These are phyloP conservation scores for Xerocomus amazonicus DNA, from an alignment of 1,284 basidiomycete species.

Conservation along the genomic window DNA sequence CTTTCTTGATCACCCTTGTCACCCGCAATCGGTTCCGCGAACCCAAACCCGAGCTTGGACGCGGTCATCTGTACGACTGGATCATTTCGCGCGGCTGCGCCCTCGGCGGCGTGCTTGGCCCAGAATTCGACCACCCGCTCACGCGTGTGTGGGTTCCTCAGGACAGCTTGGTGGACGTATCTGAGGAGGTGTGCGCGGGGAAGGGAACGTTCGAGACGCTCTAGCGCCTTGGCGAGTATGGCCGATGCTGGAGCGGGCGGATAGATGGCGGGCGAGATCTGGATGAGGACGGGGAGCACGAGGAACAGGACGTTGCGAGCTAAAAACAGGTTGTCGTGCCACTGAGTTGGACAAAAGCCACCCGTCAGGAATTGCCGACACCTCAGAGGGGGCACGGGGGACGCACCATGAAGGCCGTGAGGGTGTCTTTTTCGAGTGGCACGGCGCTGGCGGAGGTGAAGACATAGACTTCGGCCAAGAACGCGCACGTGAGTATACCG, in stretches of 20 bases:
- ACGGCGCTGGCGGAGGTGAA: slow-evolving; percentile 47
- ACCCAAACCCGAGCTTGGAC: slow-evolving; percentile 45
- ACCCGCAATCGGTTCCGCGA: slow-evolving; percentile 31
- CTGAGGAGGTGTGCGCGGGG: slow-evolving; percentile 50
- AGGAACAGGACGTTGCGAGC: slow-evolving; percentile 58
- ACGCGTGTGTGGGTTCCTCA: slow-evolving; percentile 50
- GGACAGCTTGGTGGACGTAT: slow-evolving; percentile 50
- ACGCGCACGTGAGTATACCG: slow-evolving; percentile 45
- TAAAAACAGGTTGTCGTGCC: slow-evolving; percentile 58
- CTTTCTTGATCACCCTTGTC: slow-evolving; percentile 28
- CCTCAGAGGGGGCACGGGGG: slow-evolving; percentile 37
- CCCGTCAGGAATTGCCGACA: slow-evolving; percentile 3
- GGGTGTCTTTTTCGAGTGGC: slow-evolving; percentile 38
- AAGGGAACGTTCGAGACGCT: slow-evolving; percentile 40
- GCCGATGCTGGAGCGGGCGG: slow-evolving; percentile 18
- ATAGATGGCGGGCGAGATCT: slow-evolving; percentile 38
- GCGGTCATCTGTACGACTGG: slow-evolving; percentile 49
- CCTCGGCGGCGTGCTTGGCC: slow-evolving; percentile 50
- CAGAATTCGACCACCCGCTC: slow-evolving; percentile 51
- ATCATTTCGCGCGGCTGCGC: slow-evolving; percentile 45
- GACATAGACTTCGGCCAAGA: slow-evolving; percentile 53
- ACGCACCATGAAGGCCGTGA: slow-evolving; percentile 53
- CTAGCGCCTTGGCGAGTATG: slow-evolving; percentile 25
- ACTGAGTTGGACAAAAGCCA: slow-evolving; percentile 38
- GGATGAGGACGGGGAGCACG: slow-evolving; percentile 50